Evolutionary conservation across 805 yeast species (phyloP), one percentile per base, ranked within the genome.

Genomic region (Ogataea naganishii): DNA sequence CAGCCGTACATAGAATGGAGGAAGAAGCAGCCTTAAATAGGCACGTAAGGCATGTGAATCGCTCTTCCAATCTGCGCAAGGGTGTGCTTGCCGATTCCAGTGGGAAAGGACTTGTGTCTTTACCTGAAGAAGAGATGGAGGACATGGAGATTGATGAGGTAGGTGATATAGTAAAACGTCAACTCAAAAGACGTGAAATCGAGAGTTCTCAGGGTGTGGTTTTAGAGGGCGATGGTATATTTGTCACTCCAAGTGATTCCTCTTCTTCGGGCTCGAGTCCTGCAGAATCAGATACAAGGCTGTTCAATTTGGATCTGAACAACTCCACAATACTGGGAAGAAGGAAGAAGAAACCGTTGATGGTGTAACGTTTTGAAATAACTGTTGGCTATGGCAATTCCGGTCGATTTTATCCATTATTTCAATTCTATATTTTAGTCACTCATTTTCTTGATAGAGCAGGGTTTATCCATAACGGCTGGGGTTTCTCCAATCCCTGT

Each of bases 1-100:
- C 75, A n/a, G 77, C 77, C 1, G 76, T 72, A 10, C 75, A 69
- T 43, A 58, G 78, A 47, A 62, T 65, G 62, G 72, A 71, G 3
- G 78, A 72, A 49, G 78, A 69, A 41, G 51, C 54, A 7, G 50
- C 46, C 4, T 33, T 43, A n/a, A 18, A 25, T 17, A 37, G 36
- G 18, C n/a, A n/a, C n/a, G n/a, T n/a, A n/a, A n/a, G n/a, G n/a
- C n/a, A n/a, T n/a, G n/a, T n/a, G n/a, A n/a, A n/a, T n/a, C n/a
- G n/a, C n/a, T n/a, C n/a, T n/a, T n/a, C n/a, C n/a, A n/a, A n/a
- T n/a, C n/a, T n/a, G n/a, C n/a, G n/a, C n/a, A n/a, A n/a, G n/a
- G n/a, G n/a, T n/a, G n/a, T n/a, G n/a, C n/a, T n/a, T 14, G 19
- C 19, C 14, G 27, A 27, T 24, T 29, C 32, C n/a, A 13, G 23